Evolutionary conservation across 2,329 filamentous ascomycete species (phyloP), one percentile per base, ranked within the genome.

Genomic region (Trichoderma guizhouense): DNA sequence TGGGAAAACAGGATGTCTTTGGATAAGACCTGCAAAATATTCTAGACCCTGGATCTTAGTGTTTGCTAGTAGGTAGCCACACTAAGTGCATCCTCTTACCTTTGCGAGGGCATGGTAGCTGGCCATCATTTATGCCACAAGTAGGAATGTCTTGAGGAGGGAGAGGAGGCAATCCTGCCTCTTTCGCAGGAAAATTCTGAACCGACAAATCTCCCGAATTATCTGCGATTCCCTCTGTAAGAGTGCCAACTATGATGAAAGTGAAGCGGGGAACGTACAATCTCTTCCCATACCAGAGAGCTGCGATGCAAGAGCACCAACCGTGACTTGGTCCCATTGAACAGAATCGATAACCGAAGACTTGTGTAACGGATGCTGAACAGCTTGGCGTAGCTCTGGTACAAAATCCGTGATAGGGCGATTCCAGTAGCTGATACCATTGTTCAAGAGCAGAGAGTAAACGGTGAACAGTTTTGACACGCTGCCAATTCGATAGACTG

Each of bases 381-480:
- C 32, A 62, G 65, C 66, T 34, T 71, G 21, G 57, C 64, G 36
- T 53, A 68, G 74, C 36, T 79, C 78, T 0, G 78, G 77, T 2
- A 79, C 2, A 73, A 74, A 73, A 55, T 77, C 72, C 24, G 77
- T 78, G 11, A 79, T 73, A 1, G 77, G 76, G n/a, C 76, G 71
- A 32, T 75, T 72, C 71, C 76, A 76, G n/a, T 75, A 72, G 2
- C 60, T 58, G 18, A 74, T 66, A 0, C 77, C 78, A 5, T 74
- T 73, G 9, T 74, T 72, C 2, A 73, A 66, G 34, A 79, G 71
- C 11, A 78, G 67, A 1, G 76, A 68, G 64, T 79, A 79, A 18
- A 76, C 74, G 2, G 77, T 79, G n/a, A 76, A 72, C 4, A 79
- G 60, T 67, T 79, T 79, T 9, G 77, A 75, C 5, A 79, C 72